Percentiles rank a stretch among this genome's conserved stretches.
These are phyloP conservation scores for Allantophomopsis cytisporea DNA, from an alignment of 2,329 filamentous ascomycete species.

Conservation along the genomic window DNA sequence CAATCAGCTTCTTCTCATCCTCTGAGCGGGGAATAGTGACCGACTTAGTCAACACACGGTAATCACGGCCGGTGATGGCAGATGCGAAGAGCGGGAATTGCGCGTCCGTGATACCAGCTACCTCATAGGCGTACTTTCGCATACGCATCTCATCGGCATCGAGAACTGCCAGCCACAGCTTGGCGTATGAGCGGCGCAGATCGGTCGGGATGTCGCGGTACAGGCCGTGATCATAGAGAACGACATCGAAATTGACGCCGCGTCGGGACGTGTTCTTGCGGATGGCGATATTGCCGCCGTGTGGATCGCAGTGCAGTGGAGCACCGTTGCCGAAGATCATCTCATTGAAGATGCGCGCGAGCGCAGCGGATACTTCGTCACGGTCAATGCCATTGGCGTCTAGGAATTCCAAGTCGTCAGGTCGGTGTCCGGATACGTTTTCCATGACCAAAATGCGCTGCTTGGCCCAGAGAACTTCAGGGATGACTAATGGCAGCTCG, in stretches of 20 bases:
- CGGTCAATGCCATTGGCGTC: conserved; percentile 80
- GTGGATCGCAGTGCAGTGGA: conserved; percentile 90
- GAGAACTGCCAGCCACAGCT: conserved; percentile 93
- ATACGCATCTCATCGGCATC: conserved; percentile 76
- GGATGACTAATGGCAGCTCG: conserved; percentile 73
- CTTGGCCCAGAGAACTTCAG: conserved; percentile 79
- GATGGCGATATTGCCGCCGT: conserved; percentile 91
- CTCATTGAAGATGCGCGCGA: conserved; percentile 93
- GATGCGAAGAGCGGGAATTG: conserved; percentile 93
- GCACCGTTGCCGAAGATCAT: conserved; percentile 94
- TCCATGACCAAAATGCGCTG: conserved; percentile 92
- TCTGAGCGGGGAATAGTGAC: conserved; percentile 42
- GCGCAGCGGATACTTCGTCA: conserved; percentile 84
- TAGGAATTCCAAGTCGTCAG: conserved; percentile 79
- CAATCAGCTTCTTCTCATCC: conserved; percentile 79
- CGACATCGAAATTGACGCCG: conserved; percentile 76
- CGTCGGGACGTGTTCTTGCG: conserved; percentile 55
- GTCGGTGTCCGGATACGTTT: conserved; percentile 71
- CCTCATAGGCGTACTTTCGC: conserved; percentile 78
- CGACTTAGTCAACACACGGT: conserved; percentile 52
- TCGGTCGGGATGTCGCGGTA: conserved; percentile 81
- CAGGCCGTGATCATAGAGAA: conserved; percentile 92
- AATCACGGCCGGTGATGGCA: conserved; percentile 92
- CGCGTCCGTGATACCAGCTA: conserved; percentile 77
- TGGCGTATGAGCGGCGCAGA: conserved; percentile 77